These are phyloP conservation scores for Xerocomus potaroensis DNA, from an alignment of 768 basidiomycete genomes.

Conservation along the genomic window DNA sequence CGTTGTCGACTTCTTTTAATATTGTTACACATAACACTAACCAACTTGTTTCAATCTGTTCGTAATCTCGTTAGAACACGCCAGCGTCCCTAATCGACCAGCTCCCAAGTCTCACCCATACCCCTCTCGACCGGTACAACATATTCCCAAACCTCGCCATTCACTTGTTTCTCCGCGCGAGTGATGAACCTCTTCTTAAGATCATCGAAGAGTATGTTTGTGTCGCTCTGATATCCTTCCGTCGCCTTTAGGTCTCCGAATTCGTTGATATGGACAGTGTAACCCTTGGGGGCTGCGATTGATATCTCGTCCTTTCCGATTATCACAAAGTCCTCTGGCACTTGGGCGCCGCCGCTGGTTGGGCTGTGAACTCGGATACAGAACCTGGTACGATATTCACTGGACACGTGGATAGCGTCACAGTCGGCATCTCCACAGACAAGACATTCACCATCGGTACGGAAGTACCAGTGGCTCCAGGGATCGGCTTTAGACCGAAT, in stretches of 20 bases:
- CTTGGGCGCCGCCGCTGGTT: background rate
- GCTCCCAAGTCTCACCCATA: slow-evolving; percentile 1
- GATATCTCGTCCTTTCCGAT: slow-evolving; percentile 3
- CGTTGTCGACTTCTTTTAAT: no score
- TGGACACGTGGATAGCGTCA: background rate
- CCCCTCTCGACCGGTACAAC: slow-evolving; percentile 1
- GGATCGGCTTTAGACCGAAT: background rate
- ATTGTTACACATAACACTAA: no score
- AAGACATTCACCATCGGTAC: background rate
- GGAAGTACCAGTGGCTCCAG: background rate
- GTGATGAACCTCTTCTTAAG: slow-evolving; percentile 1
- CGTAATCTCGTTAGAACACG: no score
- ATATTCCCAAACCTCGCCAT: background rate
- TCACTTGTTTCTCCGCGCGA: background rate
- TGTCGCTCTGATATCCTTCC: background rate
- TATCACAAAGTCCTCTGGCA: background rate
- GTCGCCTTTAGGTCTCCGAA: background rate
- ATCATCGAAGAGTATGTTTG: background rate
- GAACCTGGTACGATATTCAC: slow-evolving; percentile 1
- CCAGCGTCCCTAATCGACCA: background rate
- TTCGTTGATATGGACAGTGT: background rate
- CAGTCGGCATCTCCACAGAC: background rate
- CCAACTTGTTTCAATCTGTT: no score
- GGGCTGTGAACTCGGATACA: background rate
- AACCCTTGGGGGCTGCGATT: background rate